Evolutionary conservation across 306 rosid genomes (phyloP).

Genomic region (Fragaria ananassa): DNA sequence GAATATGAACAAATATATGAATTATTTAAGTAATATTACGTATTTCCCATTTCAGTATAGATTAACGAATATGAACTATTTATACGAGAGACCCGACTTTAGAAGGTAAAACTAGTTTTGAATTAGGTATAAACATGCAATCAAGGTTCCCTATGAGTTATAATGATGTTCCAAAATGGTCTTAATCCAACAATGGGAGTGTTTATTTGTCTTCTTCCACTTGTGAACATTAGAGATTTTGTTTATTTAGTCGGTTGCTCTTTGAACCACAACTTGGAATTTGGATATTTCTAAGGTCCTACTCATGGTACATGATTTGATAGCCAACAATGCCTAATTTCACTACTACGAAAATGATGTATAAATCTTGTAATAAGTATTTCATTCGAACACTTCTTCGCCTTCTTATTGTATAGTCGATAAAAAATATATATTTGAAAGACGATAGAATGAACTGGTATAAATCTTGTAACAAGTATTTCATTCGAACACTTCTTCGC

Average conservation of each 20-base stretch:
- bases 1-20: not conserved
- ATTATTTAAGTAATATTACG: not conserved
- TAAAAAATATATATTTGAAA: accelerated
- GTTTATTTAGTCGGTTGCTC: not conserved
- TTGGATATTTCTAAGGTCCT: not conserved
- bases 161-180: not conserved
- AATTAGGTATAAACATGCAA: not conserved
- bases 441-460: not conserved
- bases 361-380: not conserved
- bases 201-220: not conserved
- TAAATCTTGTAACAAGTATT: not conserved
- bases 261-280: conserved; percentile 3
- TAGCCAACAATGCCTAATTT: not conserved
- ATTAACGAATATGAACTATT: not conserved
- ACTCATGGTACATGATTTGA: not conserved
- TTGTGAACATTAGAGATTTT: not conserved
- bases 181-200: not conserved
- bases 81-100: too few relatives aligned
- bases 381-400: not conserved
- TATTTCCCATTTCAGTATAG: too few relatives aligned
- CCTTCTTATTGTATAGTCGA: accelerated
- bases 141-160: not conserved
- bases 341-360: not conserved
- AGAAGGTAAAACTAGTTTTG: not conserved
- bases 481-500: not conserved